Conservation (phyloP, 1,284 basidiomycete genomes). For the Cryptococcus sp. region DNA sequence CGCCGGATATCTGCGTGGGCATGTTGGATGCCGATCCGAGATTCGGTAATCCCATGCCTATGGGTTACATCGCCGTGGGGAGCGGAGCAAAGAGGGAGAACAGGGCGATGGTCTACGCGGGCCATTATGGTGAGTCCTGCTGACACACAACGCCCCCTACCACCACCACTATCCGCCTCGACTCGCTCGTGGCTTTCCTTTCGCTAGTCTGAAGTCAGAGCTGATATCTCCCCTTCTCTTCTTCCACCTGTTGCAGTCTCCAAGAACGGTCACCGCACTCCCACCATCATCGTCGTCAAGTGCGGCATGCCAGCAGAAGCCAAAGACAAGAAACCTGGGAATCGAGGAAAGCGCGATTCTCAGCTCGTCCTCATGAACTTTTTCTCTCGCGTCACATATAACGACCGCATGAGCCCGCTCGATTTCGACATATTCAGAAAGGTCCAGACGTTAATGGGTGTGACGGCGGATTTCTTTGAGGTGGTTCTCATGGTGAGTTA, state of each 20-base stretch:
- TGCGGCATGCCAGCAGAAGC: constrained; percentile 83
- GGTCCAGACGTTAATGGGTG: constrained; percentile 93
- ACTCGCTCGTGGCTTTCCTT: neutral
- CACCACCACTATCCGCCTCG: neutral
- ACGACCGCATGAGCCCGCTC: constrained; percentile 95
- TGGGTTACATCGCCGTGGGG: constrained; percentile 91
- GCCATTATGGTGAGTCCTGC: constrained; percentile 87
- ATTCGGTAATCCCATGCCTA: constrained; percentile 94
- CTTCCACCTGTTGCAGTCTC: constrained; percentile 37
- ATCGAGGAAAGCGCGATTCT: constrained; percentile 97
- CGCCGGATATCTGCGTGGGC: constrained; percentile 93
- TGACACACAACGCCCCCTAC: neutral
- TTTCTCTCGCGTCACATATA: constrained; percentile 97
- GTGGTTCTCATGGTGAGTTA: constrained; percentile 87
- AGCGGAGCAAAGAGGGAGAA: constrained; percentile 87
- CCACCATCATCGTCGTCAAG: constrained; percentile 95
- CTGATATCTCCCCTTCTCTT: neutral
- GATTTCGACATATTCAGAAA: constrained; percentile 99
- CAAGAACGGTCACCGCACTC: constrained; percentile 76
- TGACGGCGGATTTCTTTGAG: constrained; percentile 99
- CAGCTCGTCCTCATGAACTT: constrained; percentile 99
- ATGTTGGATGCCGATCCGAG: constrained; percentile 90
- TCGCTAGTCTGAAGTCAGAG: constrained; percentile 4
- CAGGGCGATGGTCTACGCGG: constrained; percentile 97
- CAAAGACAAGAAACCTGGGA: constrained; percentile 90